These are phyloP conservation scores for Solanum stenotomum DNA, from an alignment of 257 asterid genomes.

Conservation along the genomic window DNA sequence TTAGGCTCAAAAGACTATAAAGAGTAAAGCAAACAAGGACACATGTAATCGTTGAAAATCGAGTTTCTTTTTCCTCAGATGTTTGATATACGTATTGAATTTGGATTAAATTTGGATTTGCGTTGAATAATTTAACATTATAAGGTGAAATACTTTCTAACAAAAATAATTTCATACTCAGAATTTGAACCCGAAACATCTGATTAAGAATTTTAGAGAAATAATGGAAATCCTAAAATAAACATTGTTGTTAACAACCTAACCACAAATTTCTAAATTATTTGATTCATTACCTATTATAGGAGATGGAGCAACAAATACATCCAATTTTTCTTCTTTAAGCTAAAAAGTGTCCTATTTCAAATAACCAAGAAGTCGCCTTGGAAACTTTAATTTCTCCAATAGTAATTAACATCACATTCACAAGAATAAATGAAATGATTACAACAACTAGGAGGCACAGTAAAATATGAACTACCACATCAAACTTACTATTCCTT, in stretches of 20 bases:
- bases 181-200: fast-evolving
- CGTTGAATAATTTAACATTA: background rate
- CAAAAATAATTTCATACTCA: background rate
- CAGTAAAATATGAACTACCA: background rate
- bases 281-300: background rate
- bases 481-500: background rate
- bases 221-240: background rate
- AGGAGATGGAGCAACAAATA: background rate
- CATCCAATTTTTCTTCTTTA: background rate
- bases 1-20: background rate
- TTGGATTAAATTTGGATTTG: background rate
- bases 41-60: background rate
- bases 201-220: background rate
- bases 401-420: background rate
- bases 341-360: background rate
- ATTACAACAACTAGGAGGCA: background rate
- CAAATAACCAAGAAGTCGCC: background rate
- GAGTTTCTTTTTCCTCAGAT: background rate
- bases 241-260: background rate
- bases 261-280: background rate
- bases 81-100: background rate
- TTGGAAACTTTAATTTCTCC: background rate
- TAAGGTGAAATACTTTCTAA: background rate
- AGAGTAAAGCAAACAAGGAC: background rate
- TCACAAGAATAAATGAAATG: background rate